These are phyloP conservation scores for Pelargonium nanum DNA, from an alignment of 345 rosid genomes.

Conservation along the genomic window DNA sequence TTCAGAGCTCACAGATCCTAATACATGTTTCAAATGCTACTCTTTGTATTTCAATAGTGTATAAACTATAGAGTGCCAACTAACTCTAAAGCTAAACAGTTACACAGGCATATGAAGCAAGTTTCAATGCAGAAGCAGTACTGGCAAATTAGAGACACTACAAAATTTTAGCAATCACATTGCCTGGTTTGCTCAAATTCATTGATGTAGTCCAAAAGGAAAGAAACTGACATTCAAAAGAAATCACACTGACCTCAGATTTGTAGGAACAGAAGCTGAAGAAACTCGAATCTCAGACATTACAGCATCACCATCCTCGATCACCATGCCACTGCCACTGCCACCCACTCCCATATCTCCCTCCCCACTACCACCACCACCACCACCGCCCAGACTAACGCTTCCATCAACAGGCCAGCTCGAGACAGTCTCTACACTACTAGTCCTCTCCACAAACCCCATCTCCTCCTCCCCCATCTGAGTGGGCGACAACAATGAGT, in stretches of 20 bases:
- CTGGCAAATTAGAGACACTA: not conserved
- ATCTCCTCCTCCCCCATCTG: slow-evolving; percentile 4
- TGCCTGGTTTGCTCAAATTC: not conserved
- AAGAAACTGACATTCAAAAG: not conserved
- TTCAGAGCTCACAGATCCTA: not conserved
- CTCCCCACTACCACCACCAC: not conserved
- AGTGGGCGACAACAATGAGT: not conserved
- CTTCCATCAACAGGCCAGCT: not conserved
- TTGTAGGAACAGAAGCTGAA: slow-evolving; percentile 11
- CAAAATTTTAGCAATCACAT: not conserved
- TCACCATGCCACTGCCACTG: not conserved
- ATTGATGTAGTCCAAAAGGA: not conserved
- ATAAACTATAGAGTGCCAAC: not conserved
- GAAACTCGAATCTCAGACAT: slow-evolving; percentile 8
- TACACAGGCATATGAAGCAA: not conserved
- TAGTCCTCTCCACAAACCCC: not conserved
- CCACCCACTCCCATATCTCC: not conserved
- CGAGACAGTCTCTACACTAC: not conserved
- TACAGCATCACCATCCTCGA: not conserved
- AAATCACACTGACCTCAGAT: slow-evolving; percentile 7
- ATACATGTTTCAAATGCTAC: not conserved
- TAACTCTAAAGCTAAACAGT: too few relatives aligned
- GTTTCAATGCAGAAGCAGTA: not conserved
- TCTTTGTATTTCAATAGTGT: not conserved
- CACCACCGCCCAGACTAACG: not conserved